A percentile compares a stretch with the other conserved stretches of the same genome.
Conservation (phyloP, 1,284 basidiomycete genomes). For the Puccinia horiana region DNA sequence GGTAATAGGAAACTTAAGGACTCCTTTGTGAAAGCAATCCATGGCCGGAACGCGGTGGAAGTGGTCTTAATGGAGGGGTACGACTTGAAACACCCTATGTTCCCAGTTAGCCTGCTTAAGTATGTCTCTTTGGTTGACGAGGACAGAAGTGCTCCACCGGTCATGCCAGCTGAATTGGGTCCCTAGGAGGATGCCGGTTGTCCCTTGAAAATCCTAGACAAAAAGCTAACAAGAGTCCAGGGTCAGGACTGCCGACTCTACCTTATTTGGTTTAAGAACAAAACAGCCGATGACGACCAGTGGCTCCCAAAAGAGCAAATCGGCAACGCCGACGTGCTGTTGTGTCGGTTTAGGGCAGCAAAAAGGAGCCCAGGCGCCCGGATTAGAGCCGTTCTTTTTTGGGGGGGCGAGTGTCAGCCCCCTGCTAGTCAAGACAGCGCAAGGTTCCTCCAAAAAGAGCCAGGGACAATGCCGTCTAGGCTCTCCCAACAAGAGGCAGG, state of each 20-base stretch:
- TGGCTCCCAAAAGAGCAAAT: background rate
- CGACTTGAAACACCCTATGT: background rate
- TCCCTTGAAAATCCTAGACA: background rate
- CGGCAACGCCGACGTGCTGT: background rate
- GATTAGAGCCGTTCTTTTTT: background rate
- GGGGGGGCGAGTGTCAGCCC: background rate
- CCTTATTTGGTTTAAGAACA: background rate
- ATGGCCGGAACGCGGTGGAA: slow-evolving; percentile 2
- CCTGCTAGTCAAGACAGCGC: background rate
- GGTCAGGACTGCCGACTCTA: background rate
- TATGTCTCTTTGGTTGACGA: background rate
- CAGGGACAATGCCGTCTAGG: too few species aligned
- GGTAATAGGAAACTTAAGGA: background rate
- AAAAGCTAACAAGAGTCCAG: background rate
- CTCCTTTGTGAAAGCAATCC: background rate
- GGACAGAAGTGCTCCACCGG: too few species aligned
- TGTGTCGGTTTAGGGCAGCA: background rate
- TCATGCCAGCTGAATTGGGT: background rate
- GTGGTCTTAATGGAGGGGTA: background rate
- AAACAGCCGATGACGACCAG: background rate
- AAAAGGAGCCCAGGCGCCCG: background rate
- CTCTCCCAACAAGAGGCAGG: too few species aligned
- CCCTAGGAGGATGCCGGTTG: background rate
- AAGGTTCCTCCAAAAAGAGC: too few species aligned
- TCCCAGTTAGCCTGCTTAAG: background rate